phyloP scores from a whole-genome alignment of 2,329 filamentous ascomycete species.

The Sporothrix variecibatus region DNA sequence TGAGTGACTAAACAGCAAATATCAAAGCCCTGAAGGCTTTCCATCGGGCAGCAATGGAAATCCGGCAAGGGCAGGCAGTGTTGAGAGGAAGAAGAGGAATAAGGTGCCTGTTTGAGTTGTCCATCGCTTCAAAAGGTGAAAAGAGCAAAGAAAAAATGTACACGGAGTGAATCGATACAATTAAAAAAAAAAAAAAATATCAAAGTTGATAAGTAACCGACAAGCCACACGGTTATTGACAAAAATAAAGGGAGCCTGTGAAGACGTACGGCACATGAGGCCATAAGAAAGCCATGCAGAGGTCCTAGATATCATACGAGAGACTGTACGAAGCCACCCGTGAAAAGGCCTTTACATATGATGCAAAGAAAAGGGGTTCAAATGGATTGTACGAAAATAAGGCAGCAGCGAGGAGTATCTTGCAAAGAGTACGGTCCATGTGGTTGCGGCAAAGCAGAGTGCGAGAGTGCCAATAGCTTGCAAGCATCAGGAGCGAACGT shows the following conservation, averaged over 20 bases:
- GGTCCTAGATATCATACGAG: not conserved
- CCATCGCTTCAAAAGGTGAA: not conserved
- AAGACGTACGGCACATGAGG: not conserved
- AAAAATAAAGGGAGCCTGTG: not conserved
- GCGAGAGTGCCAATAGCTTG: not conserved
- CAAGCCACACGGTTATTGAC: not conserved
- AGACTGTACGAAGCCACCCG: not conserved
- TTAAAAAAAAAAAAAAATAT: no score
- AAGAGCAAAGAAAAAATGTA: not conserved
- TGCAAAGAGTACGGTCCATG: not conserved
- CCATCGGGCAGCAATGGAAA: not conserved
- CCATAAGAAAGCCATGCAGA: not conserved
- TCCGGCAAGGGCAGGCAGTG: not conserved
- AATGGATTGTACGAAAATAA: not conserved
- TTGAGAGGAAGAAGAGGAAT: not conserved
- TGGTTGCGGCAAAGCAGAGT: not conserved
- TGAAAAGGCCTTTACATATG: not conserved
- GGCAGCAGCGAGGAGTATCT: not conserved
- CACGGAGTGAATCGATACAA: not conserved
- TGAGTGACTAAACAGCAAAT: not conserved
- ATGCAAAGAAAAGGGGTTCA: not conserved
- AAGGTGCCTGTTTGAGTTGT: not conserved
- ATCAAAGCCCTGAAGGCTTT: not conserved
- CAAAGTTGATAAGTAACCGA: not conserved
- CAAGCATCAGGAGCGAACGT: not conserved